Evolutionary conservation across 2,329 filamentous ascomycete genomes (phyloP).

Genomic region (Alternaria consortialis): DNA sequence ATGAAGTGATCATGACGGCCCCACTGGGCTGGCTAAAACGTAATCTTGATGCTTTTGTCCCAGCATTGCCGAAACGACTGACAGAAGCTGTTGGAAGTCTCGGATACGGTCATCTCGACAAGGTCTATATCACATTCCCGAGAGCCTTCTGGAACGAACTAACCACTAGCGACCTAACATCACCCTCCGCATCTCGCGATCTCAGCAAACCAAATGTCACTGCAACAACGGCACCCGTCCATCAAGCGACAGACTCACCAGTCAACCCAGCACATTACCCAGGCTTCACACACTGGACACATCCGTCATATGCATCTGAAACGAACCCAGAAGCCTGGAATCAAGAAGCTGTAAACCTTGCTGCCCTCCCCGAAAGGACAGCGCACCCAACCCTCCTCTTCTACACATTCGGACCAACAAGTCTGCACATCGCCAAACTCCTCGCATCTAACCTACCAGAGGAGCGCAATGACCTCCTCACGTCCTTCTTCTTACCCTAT

Average conservation of each 20-base stretch:
- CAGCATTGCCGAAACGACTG: constrained; percentile 66
- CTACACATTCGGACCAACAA: constrained; percentile 72
- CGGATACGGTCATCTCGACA: constrained; percentile 76
- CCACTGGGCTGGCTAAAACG: constrained; percentile 67
- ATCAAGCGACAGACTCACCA: constrained; percentile 43
- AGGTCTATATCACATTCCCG: constrained; percentile 71
- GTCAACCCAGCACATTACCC: constrained; percentile 56
- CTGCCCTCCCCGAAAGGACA: constrained; percentile 64
- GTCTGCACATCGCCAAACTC: constrained; percentile 40
- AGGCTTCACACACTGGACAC: constrained; percentile 79
- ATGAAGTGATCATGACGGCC: constrained; percentile 73
- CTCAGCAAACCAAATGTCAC: constrained; percentile 47
- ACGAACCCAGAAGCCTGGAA: constrained; percentile 73
- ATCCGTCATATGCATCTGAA: constrained; percentile 71
- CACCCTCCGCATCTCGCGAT: constrained; percentile 18
- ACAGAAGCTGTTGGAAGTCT: constrained; percentile 69
- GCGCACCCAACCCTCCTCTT: constrained; percentile 86
- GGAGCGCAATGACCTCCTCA: constrained; percentile 62
- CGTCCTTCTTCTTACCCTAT: constrained; percentile 78
- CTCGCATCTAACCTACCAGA: constrained; percentile 49
- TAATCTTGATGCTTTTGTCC: constrained; percentile 62
- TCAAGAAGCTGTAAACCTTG: constrained; percentile 80
- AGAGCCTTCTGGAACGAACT: constrained; percentile 73
- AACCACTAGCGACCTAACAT: neutral
- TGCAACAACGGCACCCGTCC: constrained; percentile 49